These are phyloP conservation scores for Sphagnum tenellum DNA, from an alignment of 225 moss, liverwort and hornwort species.

Conservation along the genomic window DNA sequence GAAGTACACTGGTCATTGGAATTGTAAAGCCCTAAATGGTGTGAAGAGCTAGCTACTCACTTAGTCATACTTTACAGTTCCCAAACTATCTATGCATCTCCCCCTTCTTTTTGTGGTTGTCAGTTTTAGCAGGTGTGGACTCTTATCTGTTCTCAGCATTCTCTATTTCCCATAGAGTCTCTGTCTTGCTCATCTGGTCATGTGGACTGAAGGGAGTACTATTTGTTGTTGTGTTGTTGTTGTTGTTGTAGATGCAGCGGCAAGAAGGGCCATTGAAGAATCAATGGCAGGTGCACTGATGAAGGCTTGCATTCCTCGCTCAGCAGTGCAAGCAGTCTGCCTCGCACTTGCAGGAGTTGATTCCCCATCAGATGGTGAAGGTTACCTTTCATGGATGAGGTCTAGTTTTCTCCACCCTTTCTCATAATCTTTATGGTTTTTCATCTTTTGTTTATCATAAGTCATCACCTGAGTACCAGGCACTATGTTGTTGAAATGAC, in stretches of 20 bases:
- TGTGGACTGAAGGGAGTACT: too few relatives aligned
- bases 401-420: slow-evolving; percentile 4
- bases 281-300: slow-evolving; percentile 73
- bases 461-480: not conserved
- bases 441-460: not conserved
- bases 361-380: slow-evolving; percentile 55
- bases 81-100: too few relatives aligned
- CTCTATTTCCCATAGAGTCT: too few relatives aligned
- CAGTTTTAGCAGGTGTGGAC: too few relatives aligned
- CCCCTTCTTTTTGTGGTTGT: too few relatives aligned
- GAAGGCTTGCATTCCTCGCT: slow-evolving; percentile 47
- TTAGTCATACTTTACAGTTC: too few relatives aligned
- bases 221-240: too few relatives aligned
- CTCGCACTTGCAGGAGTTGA: slow-evolving; percentile 86
- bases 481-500: slow-evolving; percentile 1
- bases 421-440: not conserved
- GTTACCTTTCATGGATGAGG: slow-evolving; percentile 72
- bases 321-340: slow-evolving; percentile 61
- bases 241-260: slow-evolving; percentile 39
- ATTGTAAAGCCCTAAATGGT: too few relatives aligned
- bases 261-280: slow-evolving; percentile 63
- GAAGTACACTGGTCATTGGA: too few relatives aligned
- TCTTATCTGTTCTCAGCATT: too few relatives aligned
- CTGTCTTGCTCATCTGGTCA: too few relatives aligned
- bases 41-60: too few relatives aligned